Evolutionary conservation across 106 monocot species (phyloP), one percentile per base, ranked within the genome.

Genomic region (Gastrodia elata): DNA sequence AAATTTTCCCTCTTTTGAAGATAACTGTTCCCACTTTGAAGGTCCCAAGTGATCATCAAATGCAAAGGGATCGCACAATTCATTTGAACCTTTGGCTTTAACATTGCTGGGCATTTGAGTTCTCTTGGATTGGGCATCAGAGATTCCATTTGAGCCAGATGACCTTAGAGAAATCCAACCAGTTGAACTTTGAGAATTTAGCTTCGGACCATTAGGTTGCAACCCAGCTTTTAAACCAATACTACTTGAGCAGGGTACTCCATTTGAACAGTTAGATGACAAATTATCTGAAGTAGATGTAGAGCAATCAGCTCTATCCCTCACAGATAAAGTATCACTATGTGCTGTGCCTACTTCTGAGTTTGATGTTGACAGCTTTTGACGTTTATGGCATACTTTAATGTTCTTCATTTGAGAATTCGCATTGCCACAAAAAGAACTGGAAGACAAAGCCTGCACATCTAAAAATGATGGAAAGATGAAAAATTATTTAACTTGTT

Each of bases 1-100:
- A 55, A 59, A 20, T 71, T 64, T 22, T 58, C 84, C 87, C 36
- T 83, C 83, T 68, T 81, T 93, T 67, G 41, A 78, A 77, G 80
- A 73, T 52, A 81, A 64, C 70, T 72, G 67, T 48, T 89, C 95
- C 92, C 92, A 89, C 72, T 93, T 93, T 74, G 92, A 87, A 22
- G 89, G 87, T 67, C 78, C 73, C 52, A 79, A 73, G 8, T 91
- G 83, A 43, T 82, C 87, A 82, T 92, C 89, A 84, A 95, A 95
- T 61, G 84, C 91, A 85, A 89, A 93, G 32, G 93, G 93, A 76
- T 93, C 93, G 78, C 28, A 77, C 24, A 28, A 34, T 48, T 75
- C 81, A 16, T 41, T 78, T 32, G 43, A 20, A 49, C 33, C 16
- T 25, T 42, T 71, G 73, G 46, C 39, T 42, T 76, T 73, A 64